Conservation (phyloP, 331 rosid species). For the Arachis monticola region DNA sequence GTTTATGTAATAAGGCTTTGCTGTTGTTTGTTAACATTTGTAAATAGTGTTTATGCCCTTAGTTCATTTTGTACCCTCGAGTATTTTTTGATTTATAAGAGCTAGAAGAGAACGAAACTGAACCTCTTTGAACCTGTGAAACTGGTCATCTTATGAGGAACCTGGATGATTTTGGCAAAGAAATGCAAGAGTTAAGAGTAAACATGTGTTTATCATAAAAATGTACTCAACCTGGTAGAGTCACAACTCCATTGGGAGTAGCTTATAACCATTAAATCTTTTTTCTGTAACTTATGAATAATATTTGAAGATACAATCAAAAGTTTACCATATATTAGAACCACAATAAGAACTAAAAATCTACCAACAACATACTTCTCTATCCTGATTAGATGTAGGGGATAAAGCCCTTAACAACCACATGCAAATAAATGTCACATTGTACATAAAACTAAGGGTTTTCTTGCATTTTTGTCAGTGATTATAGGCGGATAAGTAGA, state of each 20-base stretch:
- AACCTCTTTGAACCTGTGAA: no score
- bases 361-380: constrained; percentile 28
- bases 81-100: no score
- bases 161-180: no score
- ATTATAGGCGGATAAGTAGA: constrained; percentile 9
- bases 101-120: no score
- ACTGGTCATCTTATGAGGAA: no score
- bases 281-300: no score
- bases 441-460: neutral
- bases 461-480: constrained; percentile 1
- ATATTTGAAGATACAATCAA: neutral
- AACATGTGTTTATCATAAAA: constrained; percentile 46
- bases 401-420: constrained; percentile 34
- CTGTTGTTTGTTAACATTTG: no score
- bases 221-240: constrained; percentile 66
- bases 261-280: no score
- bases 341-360: constrained; percentile 32
- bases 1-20: no score
- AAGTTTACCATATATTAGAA: constrained; percentile 37
- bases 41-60: no score
- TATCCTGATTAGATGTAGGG: constrained; percentile 24
- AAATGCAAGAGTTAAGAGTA: constrained; percentile 53
- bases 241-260: constrained; percentile 31
- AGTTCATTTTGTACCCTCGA: no score
- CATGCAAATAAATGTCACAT: constrained; percentile 21